Base-by-base conservation (phyloP, 352 stramenopile genomes). In the Achlya hypogyna region DNA sequence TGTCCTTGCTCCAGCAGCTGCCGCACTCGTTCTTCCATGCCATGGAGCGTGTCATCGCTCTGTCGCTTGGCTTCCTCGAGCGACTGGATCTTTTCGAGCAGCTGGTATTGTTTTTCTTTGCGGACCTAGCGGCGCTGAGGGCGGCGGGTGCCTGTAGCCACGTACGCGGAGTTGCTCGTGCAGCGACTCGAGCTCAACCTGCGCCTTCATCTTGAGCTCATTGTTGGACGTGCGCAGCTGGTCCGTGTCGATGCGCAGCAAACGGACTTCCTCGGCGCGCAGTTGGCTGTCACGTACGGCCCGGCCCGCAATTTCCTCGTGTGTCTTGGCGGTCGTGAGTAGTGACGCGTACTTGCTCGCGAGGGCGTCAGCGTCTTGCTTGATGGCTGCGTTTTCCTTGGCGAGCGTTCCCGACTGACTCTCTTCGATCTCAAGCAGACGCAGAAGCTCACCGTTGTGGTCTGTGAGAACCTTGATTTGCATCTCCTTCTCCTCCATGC, bases 51-150 rank as follows among this genome's bases (percentile, higher is more conserved):
- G 74, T 98, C 93, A 53, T 98, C 93, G 10, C 84, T 87, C 60
- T 97, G 87, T 20, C 89, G 87, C 75, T 96, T 96, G 23, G 81
- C 73, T 59, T 98, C 91, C 53, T 98, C 95, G 38, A 98, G 88
- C 51, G 93, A 88, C 75, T 98, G 95, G 31, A 98, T 77, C 73
- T 98, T 98, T 62, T 98, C 93, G 9, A 99, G 78, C 1, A 98
- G 78, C 71, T 98, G 91, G 63, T 98, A 98, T 72, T 98, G 95
- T 60, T 99, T 98, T 72, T 98, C 93, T 73, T 98, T 99, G 51
- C 95, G 86, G 25, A 95, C 60, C 60, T 67, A 32, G 20, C 28
- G 1, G 0, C 28, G 12, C 28, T 52, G 6, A 12, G 2, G 6
- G 8, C 4, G 0, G 1, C 34, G 0, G 1, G 5, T 10, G 18